These are phyloP conservation scores for Sphenostylis stenocarpa DNA, from an alignment of 306 rosid species.

Conservation along the genomic window DNA sequence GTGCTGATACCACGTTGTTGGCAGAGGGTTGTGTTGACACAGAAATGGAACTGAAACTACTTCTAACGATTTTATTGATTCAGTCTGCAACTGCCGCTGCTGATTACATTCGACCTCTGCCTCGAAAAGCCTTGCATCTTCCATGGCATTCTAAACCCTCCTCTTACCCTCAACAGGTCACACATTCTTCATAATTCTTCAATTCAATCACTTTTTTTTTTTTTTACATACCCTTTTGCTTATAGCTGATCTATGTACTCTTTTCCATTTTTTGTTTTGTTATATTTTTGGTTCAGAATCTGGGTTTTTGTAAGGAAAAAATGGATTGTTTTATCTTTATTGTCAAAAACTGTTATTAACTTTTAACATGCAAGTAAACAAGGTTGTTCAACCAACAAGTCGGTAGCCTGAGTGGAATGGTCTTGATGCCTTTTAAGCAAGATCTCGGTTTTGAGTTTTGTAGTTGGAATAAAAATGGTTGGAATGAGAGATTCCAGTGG, in stretches of 20 bases:
- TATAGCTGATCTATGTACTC: background rate
- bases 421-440: too few species aligned
- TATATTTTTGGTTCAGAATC: conserved; percentile 17
- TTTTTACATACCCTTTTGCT: background rate
- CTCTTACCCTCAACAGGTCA: conserved; percentile 80
- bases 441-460: too few species aligned
- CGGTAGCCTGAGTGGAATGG: background rate
- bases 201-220: background rate
- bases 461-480: too few species aligned
- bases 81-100: conserved; percentile 37
- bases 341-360: background rate
- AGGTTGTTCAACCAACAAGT: background rate
- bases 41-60: conserved; percentile 46
- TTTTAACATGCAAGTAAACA: background rate
- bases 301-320: background rate
- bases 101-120: conserved; percentile 75
- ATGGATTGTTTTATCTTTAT: background rate
- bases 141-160: conserved; percentile 52
- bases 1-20: conserved; percentile 34
- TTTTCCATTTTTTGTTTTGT: background rate
- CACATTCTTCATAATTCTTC: background rate
- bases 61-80: conserved; percentile 32
- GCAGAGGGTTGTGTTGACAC: background rate
- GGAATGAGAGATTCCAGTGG: too few species aligned
- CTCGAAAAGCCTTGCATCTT: conserved; percentile 65